A percentile compares a stretch with the other conserved stretches of the same genome.
These are phyloP conservation scores for Austroboletus festivus DNA, from an alignment of 768 basidiomycete species.

Conservation along the genomic window DNA sequence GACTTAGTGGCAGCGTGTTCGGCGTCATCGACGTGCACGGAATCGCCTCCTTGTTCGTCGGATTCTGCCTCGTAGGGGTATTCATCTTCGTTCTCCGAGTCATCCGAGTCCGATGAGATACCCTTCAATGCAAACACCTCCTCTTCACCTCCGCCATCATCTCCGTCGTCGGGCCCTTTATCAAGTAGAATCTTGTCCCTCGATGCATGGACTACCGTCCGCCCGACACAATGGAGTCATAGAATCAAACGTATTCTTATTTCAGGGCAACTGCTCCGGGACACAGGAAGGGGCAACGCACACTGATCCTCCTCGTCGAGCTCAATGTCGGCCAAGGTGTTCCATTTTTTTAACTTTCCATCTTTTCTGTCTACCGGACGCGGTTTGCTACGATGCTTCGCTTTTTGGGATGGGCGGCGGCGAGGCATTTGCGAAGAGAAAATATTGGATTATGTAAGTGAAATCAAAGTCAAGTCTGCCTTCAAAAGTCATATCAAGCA, in stretches of 20 bases:
- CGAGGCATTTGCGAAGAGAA: constrained; percentile 38
- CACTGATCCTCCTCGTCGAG: constrained; percentile 80
- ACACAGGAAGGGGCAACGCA: constrained; percentile 36
- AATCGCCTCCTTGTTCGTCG: constrained; percentile 17
- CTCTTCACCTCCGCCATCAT: constrained; percentile 59
- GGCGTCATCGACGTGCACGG: constrained; percentile 21
- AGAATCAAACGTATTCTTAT: too few relatives aligned
- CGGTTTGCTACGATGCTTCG: constrained; percentile 36
- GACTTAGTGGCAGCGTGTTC: background rate
- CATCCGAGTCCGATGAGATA: constrained; percentile 35
- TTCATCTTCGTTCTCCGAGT: constrained; percentile 40
- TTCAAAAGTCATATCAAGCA: background rate
- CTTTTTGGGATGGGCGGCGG: constrained; percentile 37
- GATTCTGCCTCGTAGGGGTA: constrained; percentile 17
- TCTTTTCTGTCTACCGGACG: constrained; percentile 51
- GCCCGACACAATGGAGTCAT: background rate
- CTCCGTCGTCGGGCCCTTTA: constrained; percentile 41
- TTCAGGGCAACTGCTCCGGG: background rate
- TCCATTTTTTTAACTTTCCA: constrained; percentile 61
- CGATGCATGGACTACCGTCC: constrained; percentile 59
- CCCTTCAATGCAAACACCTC: constrained; percentile 79
- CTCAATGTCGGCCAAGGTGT: constrained; percentile 63
- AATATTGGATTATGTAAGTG: constrained; percentile 18
- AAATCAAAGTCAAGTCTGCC: background rate
- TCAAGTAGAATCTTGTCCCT: constrained; percentile 78